A percentile compares a stretch with the other conserved stretches of the same genome.
Conservation (phyloP, 2,329 filamentous ascomycete species). For the Penicillium sp. region DNA sequence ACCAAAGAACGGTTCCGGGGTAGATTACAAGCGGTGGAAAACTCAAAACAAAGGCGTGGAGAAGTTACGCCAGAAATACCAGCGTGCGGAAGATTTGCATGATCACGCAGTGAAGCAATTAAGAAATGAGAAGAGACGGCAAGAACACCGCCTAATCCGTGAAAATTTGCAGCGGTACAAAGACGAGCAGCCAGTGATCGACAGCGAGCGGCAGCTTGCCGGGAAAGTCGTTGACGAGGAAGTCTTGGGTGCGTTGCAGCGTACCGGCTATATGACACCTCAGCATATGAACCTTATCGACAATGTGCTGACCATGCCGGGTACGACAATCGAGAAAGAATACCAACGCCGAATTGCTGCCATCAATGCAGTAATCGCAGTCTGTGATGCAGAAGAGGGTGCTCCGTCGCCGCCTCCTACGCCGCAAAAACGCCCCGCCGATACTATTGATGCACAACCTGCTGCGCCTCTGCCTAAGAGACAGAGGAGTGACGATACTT, state of each 20-base stretch:
- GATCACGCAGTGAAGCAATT: constrained; percentile 11
- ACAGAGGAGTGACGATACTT: constrained; percentile 8
- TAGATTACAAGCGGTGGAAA: constrained; percentile 7
- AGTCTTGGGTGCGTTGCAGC: constrained; percentile 21
- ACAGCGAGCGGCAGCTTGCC: constrained; percentile 21
- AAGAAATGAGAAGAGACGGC: constrained; percentile 19
- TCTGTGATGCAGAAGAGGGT: constrained; percentile 26
- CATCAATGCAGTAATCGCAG: constrained; percentile 24
- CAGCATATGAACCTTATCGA: constrained; percentile 24
- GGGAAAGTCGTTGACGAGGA: constrained; percentile 23
- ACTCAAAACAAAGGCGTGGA: constrained; percentile 6
- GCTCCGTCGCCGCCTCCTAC: constrained; percentile 12
- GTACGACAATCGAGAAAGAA: constrained; percentile 21
- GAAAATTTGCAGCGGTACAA: constrained; percentile 25
- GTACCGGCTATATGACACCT: constrained; percentile 18
- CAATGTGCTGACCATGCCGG: constrained; percentile 20
- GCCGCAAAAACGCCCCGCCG: constrained; percentile 11
- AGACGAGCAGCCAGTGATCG: constrained; percentile 27
- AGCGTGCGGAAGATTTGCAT: constrained; percentile 12
- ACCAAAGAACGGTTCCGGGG: constrained; percentile 1
- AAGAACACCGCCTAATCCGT: constrained; percentile 17
- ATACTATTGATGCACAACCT: constrained; percentile 5
- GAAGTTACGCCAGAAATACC: constrained; percentile 11
- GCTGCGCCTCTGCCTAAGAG: constrained; percentile 13
- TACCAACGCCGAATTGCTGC: constrained; percentile 20